A percentile compares a stretch with the other conserved stretches of the same genome.
Conservation (phyloP, 1,284 basidiomycete genomes). For the Tylopilus orsonianus region DNA sequence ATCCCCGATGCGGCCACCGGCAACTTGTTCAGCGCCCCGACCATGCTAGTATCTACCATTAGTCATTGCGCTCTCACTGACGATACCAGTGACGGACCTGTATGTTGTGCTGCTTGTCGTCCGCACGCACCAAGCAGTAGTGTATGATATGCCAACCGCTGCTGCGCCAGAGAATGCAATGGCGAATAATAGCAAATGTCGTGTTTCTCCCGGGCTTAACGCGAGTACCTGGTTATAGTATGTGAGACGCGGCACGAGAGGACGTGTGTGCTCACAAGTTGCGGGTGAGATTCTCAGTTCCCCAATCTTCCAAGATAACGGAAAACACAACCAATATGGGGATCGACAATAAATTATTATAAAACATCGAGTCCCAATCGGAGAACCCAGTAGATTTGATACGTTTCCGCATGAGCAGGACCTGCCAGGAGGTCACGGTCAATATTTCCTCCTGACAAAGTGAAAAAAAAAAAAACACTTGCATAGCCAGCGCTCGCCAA, state of each 20-base stretch:
- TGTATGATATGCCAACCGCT: slow-evolving; percentile 97
- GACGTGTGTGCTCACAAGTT: slow-evolving; percentile 76
- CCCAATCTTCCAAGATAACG: slow-evolving; percentile 90
- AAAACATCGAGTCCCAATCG: slow-evolving; percentile 99
- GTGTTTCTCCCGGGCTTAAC: slow-evolving; percentile 78
- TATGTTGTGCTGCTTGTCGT: slow-evolving; percentile 98
- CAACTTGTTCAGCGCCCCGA: slow-evolving; percentile 97
- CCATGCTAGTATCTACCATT: slow-evolving; percentile 72
- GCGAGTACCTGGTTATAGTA: slow-evolving; percentile 3
- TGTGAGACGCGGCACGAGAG: slow-evolving; percentile 6
- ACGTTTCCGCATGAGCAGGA: slow-evolving; percentile 93
- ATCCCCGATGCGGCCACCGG: slow-evolving; percentile 96
- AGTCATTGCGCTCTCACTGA: slow-evolving; percentile 6
- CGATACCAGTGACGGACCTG: slow-evolving; percentile 49
- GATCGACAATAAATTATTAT: slow-evolving; percentile 96
- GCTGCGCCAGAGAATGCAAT: slow-evolving; percentile 96
- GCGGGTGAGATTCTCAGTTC: slow-evolving; percentile 66
- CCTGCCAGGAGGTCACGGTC: slow-evolving; percentile 48
- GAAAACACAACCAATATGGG: slow-evolving; percentile 87
- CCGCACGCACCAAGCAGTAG: slow-evolving; percentile 98
- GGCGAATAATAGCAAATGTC: slow-evolving; percentile 79
- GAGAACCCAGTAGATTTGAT: slow-evolving; percentile 99
- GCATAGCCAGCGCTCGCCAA: slow-evolving; percentile 90
- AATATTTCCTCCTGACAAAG: too few species aligned
- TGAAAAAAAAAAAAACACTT: slow-evolving; percentile 35